Evolutionary conservation across 306 rosid species (phyloP), one percentile per base, ranked within the genome.

Genomic region (Cicer judaicum): DNA sequence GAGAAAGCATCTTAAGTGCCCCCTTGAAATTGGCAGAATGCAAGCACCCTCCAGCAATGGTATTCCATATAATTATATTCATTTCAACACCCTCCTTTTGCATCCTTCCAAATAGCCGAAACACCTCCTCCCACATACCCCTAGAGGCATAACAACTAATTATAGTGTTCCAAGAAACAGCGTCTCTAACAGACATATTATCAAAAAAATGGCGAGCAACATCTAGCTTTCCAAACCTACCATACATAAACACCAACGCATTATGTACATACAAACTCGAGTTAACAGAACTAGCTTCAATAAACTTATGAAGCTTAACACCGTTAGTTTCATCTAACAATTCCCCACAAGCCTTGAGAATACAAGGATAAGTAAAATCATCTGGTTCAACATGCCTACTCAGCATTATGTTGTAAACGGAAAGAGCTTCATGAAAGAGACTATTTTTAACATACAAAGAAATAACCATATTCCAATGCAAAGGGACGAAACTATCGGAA

Each of bases 281-380:
- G 44, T 72, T 80, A 42, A 64, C 42, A 40, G 87, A 77, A 73
- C 83, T 54, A 79, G 74, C 72, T 72, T 75, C 76, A 78, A 94
- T 90, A 55, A 84, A 83, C 84, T 43, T 80, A 61, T 91, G 97
- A 75, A 94, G 82, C 86, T 88, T 88, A 77, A 76, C 61, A 5
- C 97, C 97, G 50, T 81, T 73, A 71, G 49, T 60, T n/a, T 74
- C 44, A 86, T 94, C 93, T 49, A 75, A 72, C 2, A 72, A 62
- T 71, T 91, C 97, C 15, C 91, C 95, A 72, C 96, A 94, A 39
- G 97, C 98, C 87, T 91, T 94, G 38, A 94, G 88, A 49, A 91
- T 89, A 72, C 88, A 65, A 1, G 97, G 94, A 70, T 88, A 91
- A 43, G 98, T 94, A 81, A 82, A 94, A 61, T 85, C 80, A 86